These are phyloP conservation scores for Fraxinus angustifolia DNA, from an alignment of 305 asterid species.

Conservation along the genomic window DNA sequence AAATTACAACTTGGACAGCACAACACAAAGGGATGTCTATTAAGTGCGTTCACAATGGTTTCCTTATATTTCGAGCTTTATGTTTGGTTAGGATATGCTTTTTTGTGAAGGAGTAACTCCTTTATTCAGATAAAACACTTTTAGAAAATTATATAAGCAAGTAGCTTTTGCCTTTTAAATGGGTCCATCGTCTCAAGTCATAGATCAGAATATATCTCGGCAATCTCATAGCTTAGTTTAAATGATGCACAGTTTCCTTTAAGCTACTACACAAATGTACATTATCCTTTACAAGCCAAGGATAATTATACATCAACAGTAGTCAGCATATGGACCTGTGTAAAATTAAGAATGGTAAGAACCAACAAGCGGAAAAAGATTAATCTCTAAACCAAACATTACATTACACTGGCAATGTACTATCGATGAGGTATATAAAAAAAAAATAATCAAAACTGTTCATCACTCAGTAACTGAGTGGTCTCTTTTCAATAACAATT, in stretches of 20 bases:
- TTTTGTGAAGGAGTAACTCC: not conserved
- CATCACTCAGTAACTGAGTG: constrained; percentile 20
- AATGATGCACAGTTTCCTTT: not conserved
- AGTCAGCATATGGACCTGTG: not conserved
- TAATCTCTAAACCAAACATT: not conserved
- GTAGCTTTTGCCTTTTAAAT: not conserved
- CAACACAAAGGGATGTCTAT: not conserved
- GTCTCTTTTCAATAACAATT: constrained; percentile 42
- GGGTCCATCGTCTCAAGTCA: not conserved
- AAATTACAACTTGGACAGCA: not conserved
- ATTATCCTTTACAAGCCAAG: constrained; percentile 8
- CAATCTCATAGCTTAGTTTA: not conserved
- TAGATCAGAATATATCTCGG: no score
- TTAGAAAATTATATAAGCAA: not conserved
- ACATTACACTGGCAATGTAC: not conserved
- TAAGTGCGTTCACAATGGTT: not conserved
- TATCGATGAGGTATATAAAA: not conserved
- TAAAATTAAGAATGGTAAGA: constrained; percentile 15
- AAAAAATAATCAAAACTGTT: not conserved
- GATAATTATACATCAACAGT: not conserved
- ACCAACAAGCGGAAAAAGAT: not conserved
- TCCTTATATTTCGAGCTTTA: not conserved
- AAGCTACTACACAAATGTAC: constrained; percentile 13
- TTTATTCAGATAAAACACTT: not conserved
- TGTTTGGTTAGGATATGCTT: not conserved